Percentiles rank a stretch among this genome's conserved stretches.
phyloP scores from a whole-genome alignment of 2,329 filamentous ascomycete genomes.

The Colletotrichum sojae region DNA sequence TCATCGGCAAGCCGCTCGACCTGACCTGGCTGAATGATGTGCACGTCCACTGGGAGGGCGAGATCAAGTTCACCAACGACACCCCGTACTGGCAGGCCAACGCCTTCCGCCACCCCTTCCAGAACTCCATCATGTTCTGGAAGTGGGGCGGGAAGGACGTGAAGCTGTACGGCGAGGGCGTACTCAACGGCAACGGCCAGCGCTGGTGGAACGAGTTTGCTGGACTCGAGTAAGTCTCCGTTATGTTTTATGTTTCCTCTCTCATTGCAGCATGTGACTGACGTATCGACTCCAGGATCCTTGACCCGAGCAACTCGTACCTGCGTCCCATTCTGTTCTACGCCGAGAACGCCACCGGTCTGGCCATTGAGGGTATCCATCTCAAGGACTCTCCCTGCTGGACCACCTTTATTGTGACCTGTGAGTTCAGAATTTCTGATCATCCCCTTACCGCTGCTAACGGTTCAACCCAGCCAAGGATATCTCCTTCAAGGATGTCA shows the following conservation, averaged over 20 bases:
- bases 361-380: slow-evolving; percentile 71
- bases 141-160: slow-evolving; percentile 76
- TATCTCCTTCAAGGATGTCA: slow-evolving; percentile 66
- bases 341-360: slow-evolving; percentile 71
- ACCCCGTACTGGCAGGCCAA: slow-evolving; percentile 77
- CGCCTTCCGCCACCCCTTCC: slow-evolving; percentile 73
- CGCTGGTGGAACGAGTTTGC: slow-evolving; percentile 76
- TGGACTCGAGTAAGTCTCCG: slow-evolving; percentile 36
- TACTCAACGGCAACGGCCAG: slow-evolving; percentile 72
- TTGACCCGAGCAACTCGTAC: slow-evolving; percentile 67
- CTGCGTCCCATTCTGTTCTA: slow-evolving; percentile 72
- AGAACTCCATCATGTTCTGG: slow-evolving; percentile 78
- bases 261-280: not conserved
- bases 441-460: slow-evolving; percentile 3
- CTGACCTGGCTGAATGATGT: slow-evolving; percentile 73
- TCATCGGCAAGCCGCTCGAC: slow-evolving; percentile 73
- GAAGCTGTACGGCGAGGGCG: slow-evolving; percentile 70
- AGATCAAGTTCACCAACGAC: slow-evolving; percentile 70
- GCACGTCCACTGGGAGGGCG: slow-evolving; percentile 64
- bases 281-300: slow-evolving; percentile 47
- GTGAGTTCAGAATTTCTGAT: no score
- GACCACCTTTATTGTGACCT: slow-evolving; percentile 73
- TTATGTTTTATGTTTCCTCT: not conserved
- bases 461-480: slow-evolving; percentile 53
- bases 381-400: slow-evolving; percentile 73